Evolutionary conservation across 2,329 filamentous ascomycete species (phyloP).

Genomic region (Aureobasidium namibiae): DNA sequence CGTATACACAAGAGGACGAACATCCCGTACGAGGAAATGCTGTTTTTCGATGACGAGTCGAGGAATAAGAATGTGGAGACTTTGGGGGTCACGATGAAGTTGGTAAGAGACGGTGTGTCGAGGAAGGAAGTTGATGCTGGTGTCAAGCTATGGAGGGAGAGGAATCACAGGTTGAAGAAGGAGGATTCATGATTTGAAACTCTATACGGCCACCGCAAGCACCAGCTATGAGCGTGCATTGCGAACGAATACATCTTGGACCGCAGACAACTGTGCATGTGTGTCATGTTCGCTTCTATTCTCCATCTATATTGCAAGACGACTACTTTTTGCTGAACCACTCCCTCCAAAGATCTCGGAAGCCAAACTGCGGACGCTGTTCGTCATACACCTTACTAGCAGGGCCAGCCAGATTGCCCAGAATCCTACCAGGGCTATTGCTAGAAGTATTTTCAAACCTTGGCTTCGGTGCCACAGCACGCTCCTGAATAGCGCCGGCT

Average conservation of each 20-base stretch:
- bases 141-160: slow-evolving; percentile 70
- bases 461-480: slow-evolving; percentile 46
- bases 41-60: slow-evolving; percentile 92
- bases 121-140: slow-evolving; percentile 71
- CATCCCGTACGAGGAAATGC: slow-evolving; percentile 70
- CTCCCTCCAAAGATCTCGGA: slow-evolving; percentile 85
- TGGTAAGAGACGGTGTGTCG: slow-evolving; percentile 72
- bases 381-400: slow-evolving; percentile 65
- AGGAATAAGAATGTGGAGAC: slow-evolving; percentile 75
- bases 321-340: slow-evolving; percentile 40
- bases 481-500: slow-evolving; percentile 61
- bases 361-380: slow-evolving; percentile 67
- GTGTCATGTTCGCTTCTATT: background rate
- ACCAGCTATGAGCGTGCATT: background rate
- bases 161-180: slow-evolving; percentile 44
- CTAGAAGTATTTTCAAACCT: slow-evolving; percentile 36
- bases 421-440: slow-evolving; percentile 43
- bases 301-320: no score
- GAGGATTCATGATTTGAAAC: slow-evolving; percentile 11
- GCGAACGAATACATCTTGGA: no score
- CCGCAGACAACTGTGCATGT: no score
- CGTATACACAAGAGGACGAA: slow-evolving; percentile 62
- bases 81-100: slow-evolving; percentile 74
- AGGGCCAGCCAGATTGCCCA: slow-evolving; percentile 52
- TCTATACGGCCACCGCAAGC: background rate